Conservation (phyloP, 1,284 basidiomycete species). For the Irpex lacteus region DNA sequence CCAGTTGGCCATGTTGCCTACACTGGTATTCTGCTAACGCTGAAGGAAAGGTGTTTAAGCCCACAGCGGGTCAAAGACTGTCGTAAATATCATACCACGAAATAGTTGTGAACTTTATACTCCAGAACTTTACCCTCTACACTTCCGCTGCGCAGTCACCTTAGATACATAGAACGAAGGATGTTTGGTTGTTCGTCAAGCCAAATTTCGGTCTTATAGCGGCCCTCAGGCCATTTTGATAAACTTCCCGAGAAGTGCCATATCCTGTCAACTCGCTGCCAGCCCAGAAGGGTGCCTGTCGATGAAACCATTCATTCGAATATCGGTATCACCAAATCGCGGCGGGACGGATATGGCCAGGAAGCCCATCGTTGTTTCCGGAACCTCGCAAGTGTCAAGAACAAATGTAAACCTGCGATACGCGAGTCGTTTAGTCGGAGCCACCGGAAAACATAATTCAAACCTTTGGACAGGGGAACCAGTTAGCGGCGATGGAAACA, state of each 20-base stretch:
- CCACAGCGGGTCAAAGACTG: too few relatives aligned
- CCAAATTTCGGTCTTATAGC: background rate
- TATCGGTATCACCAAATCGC: background rate
- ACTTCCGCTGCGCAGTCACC: too few relatives aligned
- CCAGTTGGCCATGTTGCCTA: conserved; percentile 1
- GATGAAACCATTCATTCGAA: background rate
- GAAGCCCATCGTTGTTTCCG: background rate
- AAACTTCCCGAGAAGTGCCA: background rate
- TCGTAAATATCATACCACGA: too few relatives aligned
- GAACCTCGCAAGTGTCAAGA: background rate
- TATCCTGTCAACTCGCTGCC: background rate
- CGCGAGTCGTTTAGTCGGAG: background rate
- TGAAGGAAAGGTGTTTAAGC: too few relatives aligned
- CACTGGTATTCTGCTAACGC: too few relatives aligned
- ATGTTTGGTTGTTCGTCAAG: background rate
- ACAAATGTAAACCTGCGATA: background rate
- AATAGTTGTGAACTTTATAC: too few relatives aligned
- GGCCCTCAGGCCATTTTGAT: background rate
- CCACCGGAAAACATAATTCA: background rate
- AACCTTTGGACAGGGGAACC: background rate
- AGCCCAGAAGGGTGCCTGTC: background rate
- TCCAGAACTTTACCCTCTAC: too few relatives aligned
- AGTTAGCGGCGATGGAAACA: background rate
- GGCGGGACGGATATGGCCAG: background rate
- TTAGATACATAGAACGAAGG: background rate